phyloP scores from a whole-genome alignment of 352 stramenopile species.

The Globisporangium emineosum region DNA sequence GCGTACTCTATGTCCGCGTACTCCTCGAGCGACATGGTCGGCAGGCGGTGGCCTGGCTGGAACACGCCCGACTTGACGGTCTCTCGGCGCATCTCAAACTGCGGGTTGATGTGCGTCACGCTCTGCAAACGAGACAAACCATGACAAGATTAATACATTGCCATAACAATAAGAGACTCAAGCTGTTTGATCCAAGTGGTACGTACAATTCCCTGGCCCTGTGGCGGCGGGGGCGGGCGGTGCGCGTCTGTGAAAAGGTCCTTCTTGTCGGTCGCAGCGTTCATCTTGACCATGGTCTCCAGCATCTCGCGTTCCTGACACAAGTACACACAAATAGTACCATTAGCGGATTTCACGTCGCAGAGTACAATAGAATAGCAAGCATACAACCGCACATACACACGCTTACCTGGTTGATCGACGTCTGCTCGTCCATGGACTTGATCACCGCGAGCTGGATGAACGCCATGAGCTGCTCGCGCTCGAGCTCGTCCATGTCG shows the following conservation, averaged over 20 bases:
- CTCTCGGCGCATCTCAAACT: conserved; percentile 87
- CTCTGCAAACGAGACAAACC: conserved; percentile 35
- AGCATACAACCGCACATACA: neutral
- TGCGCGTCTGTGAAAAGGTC: conserved; percentile 75
- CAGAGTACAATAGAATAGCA: neutral
- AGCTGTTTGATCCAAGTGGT: neutral
- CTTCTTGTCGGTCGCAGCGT: conserved; percentile 46
- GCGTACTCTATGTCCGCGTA: conserved; percentile 87
- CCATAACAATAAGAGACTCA: neutral
- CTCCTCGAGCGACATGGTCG: conserved; percentile 95
- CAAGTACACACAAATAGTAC: neutral
- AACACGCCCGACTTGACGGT: conserved; percentile 91
- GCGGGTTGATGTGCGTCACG: conserved; percentile 81
- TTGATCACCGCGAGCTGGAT: conserved; percentile 76
- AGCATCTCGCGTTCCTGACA: conserved; percentile 73
- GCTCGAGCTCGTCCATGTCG: conserved; percentile 72
- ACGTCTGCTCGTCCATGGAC: conserved; percentile 71
- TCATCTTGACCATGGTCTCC: conserved; percentile 86
- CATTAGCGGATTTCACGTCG: neutral
- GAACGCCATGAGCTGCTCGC: conserved; percentile 80
- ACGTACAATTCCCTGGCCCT: conserved; percentile 80
- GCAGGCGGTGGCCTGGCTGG: conserved; percentile 92
- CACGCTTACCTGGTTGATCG: conserved; percentile 53
- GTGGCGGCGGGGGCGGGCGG: conserved; percentile 45
- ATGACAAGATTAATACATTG: conserved; percentile 1